These are phyloP conservation scores for Prunus mume DNA, from an alignment of 306 rosid species.

Conservation along the genomic window DNA sequence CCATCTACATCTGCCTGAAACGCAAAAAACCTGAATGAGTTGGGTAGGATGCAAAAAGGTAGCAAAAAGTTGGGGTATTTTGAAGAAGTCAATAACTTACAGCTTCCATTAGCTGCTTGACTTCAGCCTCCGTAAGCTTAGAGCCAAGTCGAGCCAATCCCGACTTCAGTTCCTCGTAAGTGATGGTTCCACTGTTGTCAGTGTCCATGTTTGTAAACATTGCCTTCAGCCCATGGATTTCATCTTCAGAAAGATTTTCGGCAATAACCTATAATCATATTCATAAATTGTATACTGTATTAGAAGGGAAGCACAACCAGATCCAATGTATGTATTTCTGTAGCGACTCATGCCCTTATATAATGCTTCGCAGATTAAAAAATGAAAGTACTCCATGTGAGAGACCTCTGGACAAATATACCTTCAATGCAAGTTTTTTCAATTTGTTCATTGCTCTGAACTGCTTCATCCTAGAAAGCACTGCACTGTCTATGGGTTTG, in stretches of 20 bases:
- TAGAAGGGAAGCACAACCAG: conserved; percentile 8
- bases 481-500: conserved; percentile 91
- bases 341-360: background rate
- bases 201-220: conserved; percentile 86
- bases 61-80: background rate
- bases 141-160: conserved; percentile 87
- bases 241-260: conserved; percentile 82
- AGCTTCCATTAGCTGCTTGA: conserved; percentile 86
- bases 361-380: background rate
- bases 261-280: conserved; percentile 66
- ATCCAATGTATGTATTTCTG: background rate
- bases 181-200: conserved; percentile 83
- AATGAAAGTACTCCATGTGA: background rate
- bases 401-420: background rate
- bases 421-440: conserved; percentile 80
- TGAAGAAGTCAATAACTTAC: conserved; percentile 33
- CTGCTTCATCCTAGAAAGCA: conserved; percentile 92
- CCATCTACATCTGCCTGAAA: conserved; percentile 92
- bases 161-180: conserved; percentile 69
- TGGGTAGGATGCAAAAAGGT: background rate
- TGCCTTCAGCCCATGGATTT: conserved; percentile 85
- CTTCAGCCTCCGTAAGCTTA: conserved; percentile 75
- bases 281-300: background rate
- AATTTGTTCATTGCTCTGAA: conserved; percentile 93
- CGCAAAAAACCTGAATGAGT: conserved; percentile 16